These are phyloP conservation scores for Suillus subluteus DNA, from an alignment of 768 basidiomycete species.

Conservation along the genomic window DNA sequence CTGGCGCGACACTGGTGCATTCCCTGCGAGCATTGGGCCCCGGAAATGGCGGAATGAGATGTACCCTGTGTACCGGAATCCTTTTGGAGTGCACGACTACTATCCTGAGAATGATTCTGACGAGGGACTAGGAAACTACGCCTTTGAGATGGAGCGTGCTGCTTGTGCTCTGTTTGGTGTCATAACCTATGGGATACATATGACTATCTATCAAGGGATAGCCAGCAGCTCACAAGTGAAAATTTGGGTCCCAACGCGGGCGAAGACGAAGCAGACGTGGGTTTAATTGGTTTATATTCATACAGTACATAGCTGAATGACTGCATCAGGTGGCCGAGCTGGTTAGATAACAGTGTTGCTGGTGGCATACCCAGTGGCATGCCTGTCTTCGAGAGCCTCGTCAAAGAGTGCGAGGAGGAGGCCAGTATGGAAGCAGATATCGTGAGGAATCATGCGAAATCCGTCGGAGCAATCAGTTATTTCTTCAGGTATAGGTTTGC, in stretches of 20 bases:
- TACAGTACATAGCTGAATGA: neutral
- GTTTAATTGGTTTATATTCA: conserved; percentile 30
- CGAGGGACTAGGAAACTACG: conserved; percentile 53
- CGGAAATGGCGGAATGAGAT: conserved; percentile 85
- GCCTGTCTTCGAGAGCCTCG: conserved; percentile 67
- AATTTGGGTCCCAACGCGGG: conserved; percentile 89
- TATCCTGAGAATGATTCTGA: conserved; percentile 33
- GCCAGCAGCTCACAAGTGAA: conserved; percentile 44
- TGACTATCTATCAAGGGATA: conserved; percentile 64
- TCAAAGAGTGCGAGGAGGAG: conserved; percentile 95
- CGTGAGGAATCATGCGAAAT: conserved; percentile 58
- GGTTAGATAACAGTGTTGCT: conserved; percentile 88
- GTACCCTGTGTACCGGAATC: conserved; percentile 76
- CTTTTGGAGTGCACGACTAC: conserved; percentile 54
- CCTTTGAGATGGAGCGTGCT: conserved; percentile 88
- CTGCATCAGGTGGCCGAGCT: conserved; percentile 73
- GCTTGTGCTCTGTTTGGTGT: conserved; percentile 90
- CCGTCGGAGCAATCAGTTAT: conserved; percentile 79
- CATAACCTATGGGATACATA: conserved; percentile 91
- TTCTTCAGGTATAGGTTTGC: conserved; percentile 59
- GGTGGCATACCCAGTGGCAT: conserved; percentile 90
- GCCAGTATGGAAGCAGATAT: conserved; percentile 77
- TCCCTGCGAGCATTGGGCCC: conserved; percentile 67
- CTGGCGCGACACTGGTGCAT: conserved; percentile 69
- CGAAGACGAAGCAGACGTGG: conserved; percentile 87